Evolutionary conservation across 2,329 filamentous ascomycete genomes (phyloP).

Genomic region (Claviceps monticola): DNA sequence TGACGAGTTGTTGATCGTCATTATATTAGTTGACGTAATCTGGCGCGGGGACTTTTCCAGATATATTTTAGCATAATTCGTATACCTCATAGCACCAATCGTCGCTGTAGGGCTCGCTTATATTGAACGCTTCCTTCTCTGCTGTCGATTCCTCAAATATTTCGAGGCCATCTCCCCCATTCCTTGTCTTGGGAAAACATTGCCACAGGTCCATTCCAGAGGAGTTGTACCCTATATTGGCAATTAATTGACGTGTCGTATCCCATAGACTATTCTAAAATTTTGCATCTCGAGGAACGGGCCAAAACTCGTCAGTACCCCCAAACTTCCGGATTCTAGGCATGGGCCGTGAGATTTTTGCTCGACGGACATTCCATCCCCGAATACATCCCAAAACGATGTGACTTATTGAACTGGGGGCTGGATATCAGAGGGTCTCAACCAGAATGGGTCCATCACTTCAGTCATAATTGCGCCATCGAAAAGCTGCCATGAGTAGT

Average conservation of each 20-base stretch:
- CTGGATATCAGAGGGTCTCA: background rate
- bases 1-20: no score
- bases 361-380: background rate
- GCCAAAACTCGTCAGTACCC: no score
- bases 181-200: no score
- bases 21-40: no score
- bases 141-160: background rate
- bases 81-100: background rate
- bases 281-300: no score
- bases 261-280: no score
- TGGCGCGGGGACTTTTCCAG: background rate
- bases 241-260: no score
- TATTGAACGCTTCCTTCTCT: background rate
- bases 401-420: background rate
- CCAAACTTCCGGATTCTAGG: background rate
- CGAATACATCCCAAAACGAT: background rate
- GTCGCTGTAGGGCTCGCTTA: background rate
- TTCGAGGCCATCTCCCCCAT: no score
- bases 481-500: conserved; percentile 11
- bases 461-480: conserved; percentile 7
- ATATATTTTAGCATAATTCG: background rate
- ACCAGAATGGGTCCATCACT: conserved; percentile 2
- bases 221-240: no score
- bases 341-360: no score
- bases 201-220: no score